Base-by-base conservation (phyloP, 345 rosid species). In the Dovyalis caffra region DNA sequence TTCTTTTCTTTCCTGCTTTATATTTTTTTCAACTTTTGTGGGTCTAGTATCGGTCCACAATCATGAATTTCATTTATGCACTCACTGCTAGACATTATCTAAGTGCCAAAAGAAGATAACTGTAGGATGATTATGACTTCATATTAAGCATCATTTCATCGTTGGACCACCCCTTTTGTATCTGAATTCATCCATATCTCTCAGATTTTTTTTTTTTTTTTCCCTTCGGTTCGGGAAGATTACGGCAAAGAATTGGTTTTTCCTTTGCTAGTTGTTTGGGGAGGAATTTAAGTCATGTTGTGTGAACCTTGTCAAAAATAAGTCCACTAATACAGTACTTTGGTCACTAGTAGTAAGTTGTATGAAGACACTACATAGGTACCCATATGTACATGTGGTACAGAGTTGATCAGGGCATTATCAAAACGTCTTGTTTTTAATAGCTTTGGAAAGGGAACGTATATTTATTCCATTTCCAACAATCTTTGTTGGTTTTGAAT, bases 81-180 rank as follows among this genome's bases (percentile, higher is more conserved):
- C 51, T 32, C 6, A 3, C 7, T 67, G 20, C 8, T n/a, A 11
- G 21, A n/a, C 1, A 16, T 32, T 70, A 29, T 70, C 64, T 5
- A 25, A 6, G 53, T 15, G 20, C 35, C 65, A 6, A 34, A 34
- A 31, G 51, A 57, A 25, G 51, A 70, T 35, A 31, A 21, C 16
- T 69, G 25, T 43, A 51, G 35, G 20, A 4, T 34, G 68, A 72
- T 29, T 40, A 5, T 20, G 68, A 72, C 43, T 40, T 26, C 9
- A 72, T 61, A 31, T 20, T 40, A 20, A 72, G 75, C 68, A 61
- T 62, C 40, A 12, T 8, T 60, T 51, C 61, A 29, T 56, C 64
- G 4, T 16, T 72, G 67, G 57, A 61, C 67, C 68, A 61, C 75
- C 15, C 23, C n/a, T 37, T 38, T 61, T 26, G 32, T 9, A 7